A percentile compares a stretch with the other conserved stretches of the same genome.
phyloP scores from a whole-genome alignment of 495 filamentous ascomycete genomes.

The Tuber umbilicatum region DNA sequence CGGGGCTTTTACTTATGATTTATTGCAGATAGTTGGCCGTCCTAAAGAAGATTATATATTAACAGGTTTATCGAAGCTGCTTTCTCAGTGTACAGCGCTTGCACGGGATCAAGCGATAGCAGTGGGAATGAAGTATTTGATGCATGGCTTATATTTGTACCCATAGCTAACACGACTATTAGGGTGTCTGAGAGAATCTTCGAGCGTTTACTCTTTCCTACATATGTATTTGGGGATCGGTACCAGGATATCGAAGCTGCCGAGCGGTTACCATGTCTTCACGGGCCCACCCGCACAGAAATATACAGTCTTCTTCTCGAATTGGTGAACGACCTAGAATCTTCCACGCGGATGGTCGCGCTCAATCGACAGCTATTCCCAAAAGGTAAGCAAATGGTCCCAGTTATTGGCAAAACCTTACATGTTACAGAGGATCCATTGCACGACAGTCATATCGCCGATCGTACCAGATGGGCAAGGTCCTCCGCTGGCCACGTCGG shows the following conservation, averaged over 20 bases:
- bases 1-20: background rate
- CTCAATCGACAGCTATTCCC: conserved; percentile 36
- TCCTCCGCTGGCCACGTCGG: conserved; percentile 74
- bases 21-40: conserved; percentile 36
- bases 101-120: conserved; percentile 21
- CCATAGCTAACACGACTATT: conserved; percentile 10
- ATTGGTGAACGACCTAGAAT: conserved; percentile 28
- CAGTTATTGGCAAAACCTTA: conserved; percentile 10
- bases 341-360: conserved; percentile 29
- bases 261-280: conserved; percentile 35
- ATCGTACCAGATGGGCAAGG: conserved; percentile 61
- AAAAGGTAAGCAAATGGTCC: conserved; percentile 21
- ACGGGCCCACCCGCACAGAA: conserved; percentile 35
- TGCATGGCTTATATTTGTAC: background rate
- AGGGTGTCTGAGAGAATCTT: conserved; percentile 34
- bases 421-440: conserved; percentile 27
- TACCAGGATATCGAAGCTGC: conserved; percentile 18
- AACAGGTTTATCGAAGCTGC: conserved; percentile 36
- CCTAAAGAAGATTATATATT: conserved; percentile 39
- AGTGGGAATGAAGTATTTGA: conserved; percentile 29
- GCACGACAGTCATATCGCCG: conserved; percentile 24
- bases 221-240: conserved; percentile 5
- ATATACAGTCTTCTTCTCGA: conserved; percentile 35
- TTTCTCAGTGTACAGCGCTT: conserved; percentile 26
- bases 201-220: conserved; percentile 34